Evolutionary conservation across 352 stramenopile species (phyloP).

Genomic region (Lagenidium giganteum): DNA sequence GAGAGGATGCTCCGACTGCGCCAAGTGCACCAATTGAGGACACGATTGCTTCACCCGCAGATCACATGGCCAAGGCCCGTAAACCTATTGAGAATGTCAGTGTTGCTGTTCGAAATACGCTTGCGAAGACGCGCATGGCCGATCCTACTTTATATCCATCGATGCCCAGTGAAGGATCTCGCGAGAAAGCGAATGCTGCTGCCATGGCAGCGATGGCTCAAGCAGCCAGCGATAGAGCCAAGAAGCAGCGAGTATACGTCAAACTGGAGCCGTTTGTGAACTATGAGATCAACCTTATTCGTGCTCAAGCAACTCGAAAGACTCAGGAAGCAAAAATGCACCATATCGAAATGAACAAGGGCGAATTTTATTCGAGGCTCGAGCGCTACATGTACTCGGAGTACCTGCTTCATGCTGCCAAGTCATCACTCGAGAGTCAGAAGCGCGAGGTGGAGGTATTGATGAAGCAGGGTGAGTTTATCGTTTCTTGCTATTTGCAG

Average conservation of each 20-base stretch:
- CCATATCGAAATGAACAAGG: slow-evolving; percentile 78
- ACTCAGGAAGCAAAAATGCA: slow-evolving; percentile 82
- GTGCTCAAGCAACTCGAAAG: slow-evolving; percentile 71
- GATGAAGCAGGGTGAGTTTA: slow-evolving; percentile 62
- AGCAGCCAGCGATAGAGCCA: slow-evolving; percentile 6
- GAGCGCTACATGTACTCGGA: slow-evolving; percentile 77
- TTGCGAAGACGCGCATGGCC: slow-evolving; percentile 23
- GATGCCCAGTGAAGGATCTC: slow-evolving; percentile 17
- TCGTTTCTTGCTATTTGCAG: no score
- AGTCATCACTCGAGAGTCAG: slow-evolving; percentile 38
- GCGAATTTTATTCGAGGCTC: slow-evolving; percentile 57
- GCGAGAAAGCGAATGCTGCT: no score
- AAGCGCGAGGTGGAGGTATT: slow-evolving; percentile 67
- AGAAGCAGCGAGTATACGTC: slow-evolving; percentile 53
- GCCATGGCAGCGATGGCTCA: no score
- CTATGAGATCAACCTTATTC: slow-evolving; percentile 81
- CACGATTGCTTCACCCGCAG: no score
- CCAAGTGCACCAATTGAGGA: slow-evolving; percentile 12
- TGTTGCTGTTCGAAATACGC: slow-evolving; percentile 32
- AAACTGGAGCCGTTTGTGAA: slow-evolving; percentile 79
- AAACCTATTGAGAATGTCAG: slow-evolving; percentile 23
- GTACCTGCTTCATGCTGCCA: slow-evolving; percentile 71
- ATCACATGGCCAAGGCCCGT: slow-evolving; percentile 13
- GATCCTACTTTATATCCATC: slow-evolving; percentile 14
- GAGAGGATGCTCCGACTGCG: slow-evolving; percentile 4